These are phyloP conservation scores for Fonsecaea erecta DNA, from an alignment of 2,329 filamentous ascomycete species.

Conservation along the genomic window DNA sequence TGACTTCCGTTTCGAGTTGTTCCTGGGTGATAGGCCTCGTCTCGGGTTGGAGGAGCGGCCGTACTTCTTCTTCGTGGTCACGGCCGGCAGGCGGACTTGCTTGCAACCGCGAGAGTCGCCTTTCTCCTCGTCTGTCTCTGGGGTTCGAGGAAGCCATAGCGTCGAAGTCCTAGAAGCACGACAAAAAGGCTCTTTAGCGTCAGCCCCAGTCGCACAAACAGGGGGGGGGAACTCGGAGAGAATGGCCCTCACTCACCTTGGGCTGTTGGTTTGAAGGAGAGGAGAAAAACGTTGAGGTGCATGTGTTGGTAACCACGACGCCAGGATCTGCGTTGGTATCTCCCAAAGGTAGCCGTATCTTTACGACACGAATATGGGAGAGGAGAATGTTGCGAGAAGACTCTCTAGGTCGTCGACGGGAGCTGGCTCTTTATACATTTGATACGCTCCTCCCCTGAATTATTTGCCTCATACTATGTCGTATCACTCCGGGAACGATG, in stretches of 20 bases:
- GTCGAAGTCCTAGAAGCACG: not conserved
- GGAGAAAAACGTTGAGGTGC: not conserved
- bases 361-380: no score
- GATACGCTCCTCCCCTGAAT: no score
- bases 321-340: not conserved
- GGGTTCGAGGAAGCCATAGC: not conserved
- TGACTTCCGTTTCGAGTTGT: conserved; percentile 79
- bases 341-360: no score
- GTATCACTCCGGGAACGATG: no score
- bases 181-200: not conserved
- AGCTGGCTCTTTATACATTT: no score
- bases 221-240: no score
- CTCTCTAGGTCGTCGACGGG: no score
- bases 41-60: conserved; percentile 57
- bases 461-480: no score
- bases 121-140: conserved; percentile 5
- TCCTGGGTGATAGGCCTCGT: conserved; percentile 74
- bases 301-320: not conserved
- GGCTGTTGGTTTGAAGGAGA: not conserved
- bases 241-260: not conserved
- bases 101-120: no score
- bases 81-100: conserved; percentile 14
- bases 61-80: conserved; percentile 11
- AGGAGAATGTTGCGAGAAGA: no score
- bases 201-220: not conserved